phyloP scores from a whole-genome alignment of 2,329 filamentous ascomycete genomes.

The Fragosphaeria purpurea region DNA sequence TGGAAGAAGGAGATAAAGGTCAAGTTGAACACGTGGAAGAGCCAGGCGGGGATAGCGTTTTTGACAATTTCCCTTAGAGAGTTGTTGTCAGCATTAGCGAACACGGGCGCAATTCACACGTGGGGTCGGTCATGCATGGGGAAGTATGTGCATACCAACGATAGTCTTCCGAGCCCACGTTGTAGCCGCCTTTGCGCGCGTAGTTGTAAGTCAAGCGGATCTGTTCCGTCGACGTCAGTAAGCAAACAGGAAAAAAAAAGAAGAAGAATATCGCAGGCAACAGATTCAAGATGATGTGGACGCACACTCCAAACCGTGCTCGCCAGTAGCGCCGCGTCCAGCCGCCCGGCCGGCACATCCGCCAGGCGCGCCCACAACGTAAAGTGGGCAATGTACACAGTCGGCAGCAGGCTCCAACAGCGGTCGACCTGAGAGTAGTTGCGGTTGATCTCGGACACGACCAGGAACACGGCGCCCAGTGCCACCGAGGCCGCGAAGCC shows the following conservation, averaged over 20 bases:
- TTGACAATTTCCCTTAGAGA: slow-evolving; percentile 57
- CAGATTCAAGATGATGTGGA: not conserved
- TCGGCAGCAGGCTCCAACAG: slow-evolving; percentile 81
- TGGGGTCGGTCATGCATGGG: too few relatives aligned
- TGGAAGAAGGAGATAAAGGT: slow-evolving; percentile 82
- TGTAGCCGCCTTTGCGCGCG: slow-evolving; percentile 88
- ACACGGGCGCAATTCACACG: too few relatives aligned
- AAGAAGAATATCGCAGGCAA: not conserved
- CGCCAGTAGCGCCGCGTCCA: slow-evolving; percentile 64
- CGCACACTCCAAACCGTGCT: slow-evolving; percentile 72
- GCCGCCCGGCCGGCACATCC: slow-evolving; percentile 56
- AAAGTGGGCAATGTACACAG: slow-evolving; percentile 78
- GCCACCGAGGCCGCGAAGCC: slow-evolving; percentile 62
- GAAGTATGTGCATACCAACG: slow-evolving; percentile 50
- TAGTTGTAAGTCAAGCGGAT: slow-evolving; percentile 88
- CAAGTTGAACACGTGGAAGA: slow-evolving; percentile 79
- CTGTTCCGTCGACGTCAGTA: slow-evolving; percentile 29
- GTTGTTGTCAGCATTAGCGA: too few relatives aligned
- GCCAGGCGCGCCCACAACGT: slow-evolving; percentile 70
- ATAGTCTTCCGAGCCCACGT: slow-evolving; percentile 86
- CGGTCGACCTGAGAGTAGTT: slow-evolving; percentile 98
- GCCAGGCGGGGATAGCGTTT: slow-evolving; percentile 46
- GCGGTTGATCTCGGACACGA: slow-evolving; percentile 72
- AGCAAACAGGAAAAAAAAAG: slow-evolving; percentile 8
- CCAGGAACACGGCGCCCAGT: slow-evolving; percentile 60